Percentiles rank a stretch among this genome's conserved stretches.
These are phyloP conservation scores for Diaporthe capsici DNA, from an alignment of 2,329 filamentous ascomycete species.

Conservation along the genomic window DNA sequence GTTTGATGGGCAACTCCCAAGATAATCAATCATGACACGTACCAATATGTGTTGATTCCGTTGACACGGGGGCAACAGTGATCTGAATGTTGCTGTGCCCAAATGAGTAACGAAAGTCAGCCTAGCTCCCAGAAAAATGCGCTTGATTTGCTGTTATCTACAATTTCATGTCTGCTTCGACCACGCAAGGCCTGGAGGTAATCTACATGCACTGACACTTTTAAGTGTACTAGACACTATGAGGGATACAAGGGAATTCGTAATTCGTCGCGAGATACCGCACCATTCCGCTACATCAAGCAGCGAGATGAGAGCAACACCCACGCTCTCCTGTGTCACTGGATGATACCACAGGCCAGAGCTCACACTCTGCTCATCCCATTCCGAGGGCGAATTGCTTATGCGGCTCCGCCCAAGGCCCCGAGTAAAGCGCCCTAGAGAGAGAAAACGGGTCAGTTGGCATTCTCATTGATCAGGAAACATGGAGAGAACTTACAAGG, in stretches of 20 bases:
- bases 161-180: background rate
- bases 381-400: no score
- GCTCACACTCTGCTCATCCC: background rate
- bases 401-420: background rate
- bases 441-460: no score
- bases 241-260: conserved; percentile 12
- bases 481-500: background rate
- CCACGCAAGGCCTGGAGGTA: background rate
- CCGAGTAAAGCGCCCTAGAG: background rate
- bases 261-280: conserved; percentile 13
- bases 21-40: no score
- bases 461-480: no score
- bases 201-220: conserved; percentile 18
- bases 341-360: background rate
- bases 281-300: conserved; percentile 5
- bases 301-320: background rate
- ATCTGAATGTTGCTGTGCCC: no score
- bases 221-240: conserved; percentile 14
- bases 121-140: background rate
- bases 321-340: background rate
- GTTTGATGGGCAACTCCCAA: no score
- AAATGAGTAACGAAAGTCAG: no score
- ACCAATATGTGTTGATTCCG: no score
- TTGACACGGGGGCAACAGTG: no score
- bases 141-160: conserved; percentile 22